Conservation (phyloP, 257 asterid species). For the Przewalskia tangutica region DNA sequence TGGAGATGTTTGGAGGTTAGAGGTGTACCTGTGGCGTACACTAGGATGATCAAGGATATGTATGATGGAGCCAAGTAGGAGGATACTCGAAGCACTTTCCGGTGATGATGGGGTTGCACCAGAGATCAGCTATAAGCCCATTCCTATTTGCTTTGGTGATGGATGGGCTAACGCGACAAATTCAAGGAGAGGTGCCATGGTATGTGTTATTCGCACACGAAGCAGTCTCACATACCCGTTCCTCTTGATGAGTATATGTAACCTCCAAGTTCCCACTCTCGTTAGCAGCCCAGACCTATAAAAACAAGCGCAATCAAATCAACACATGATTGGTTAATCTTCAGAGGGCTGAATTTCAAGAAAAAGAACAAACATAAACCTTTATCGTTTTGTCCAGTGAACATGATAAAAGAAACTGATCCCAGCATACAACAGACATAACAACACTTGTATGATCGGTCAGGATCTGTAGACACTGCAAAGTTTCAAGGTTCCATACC, state of each 20-base stretch:
- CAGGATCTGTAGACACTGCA: constrained; percentile 80
- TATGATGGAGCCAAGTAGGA: too few relatives aligned
- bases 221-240: constrained; percentile 40
- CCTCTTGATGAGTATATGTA: constrained; percentile 79
- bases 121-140: too few relatives aligned
- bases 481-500: constrained; percentile 88
- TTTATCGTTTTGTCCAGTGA: constrained; percentile 85
- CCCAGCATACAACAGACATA: constrained; percentile 98
- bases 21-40: too few relatives aligned
- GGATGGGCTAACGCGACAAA: too few relatives aligned
- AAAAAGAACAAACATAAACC: constrained; percentile 21
- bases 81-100: too few relatives aligned
- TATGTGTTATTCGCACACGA: background rate
- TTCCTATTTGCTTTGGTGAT: too few relatives aligned
- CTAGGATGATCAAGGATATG: too few relatives aligned
- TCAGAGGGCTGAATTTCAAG: background rate
- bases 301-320: constrained; percentile 6
- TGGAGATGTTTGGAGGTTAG: too few relatives aligned
- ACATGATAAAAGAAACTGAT: constrained; percentile 89
- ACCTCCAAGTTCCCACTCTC: constrained; percentile 85
- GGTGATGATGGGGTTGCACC: too few relatives aligned
- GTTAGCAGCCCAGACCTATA: constrained; percentile 79
- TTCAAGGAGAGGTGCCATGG: too few relatives aligned
- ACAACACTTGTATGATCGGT: constrained; percentile 75
- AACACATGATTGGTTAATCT: background rate